Evolutionary conservation across 2,329 filamentous ascomycete genomes (phyloP), one percentile per base, ranked within the genome.

Genomic region (Arthrobotrys musiformis): DNA sequence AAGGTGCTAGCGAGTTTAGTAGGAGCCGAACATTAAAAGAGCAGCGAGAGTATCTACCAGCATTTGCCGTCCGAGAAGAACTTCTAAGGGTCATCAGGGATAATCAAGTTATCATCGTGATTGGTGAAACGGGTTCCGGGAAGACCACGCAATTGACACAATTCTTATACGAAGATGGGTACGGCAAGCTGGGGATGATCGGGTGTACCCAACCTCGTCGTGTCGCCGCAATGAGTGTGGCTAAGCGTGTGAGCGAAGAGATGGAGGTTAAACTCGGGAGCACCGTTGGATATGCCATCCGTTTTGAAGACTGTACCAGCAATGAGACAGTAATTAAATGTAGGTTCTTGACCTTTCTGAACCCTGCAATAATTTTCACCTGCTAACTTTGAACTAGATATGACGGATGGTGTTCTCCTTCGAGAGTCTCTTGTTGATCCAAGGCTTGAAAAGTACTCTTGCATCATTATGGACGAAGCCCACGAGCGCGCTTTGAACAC

Each of bases 381-480:
- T 61, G 60, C 79, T 80, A 78, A 81, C 68, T 68, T 35, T 73
- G 28, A n/a, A 52, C 13, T 79, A 86, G 85, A 99, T 84, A 97
- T 99, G 94, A 99, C 95, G 0, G 96, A 99, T 82, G 95, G 95
- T 85, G 93, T 99, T 22, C 86, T 99, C 50, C 88, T 99, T 33
- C 89, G 95, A 85, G 96, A 99, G 82, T 97, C 93, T 4, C 87
- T 99, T 9, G 94, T 93, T 75, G 94, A 98, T 83, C 89, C 91
- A 5, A 94, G 99, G 83, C 86, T 99, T 52, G 95, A 98, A 83
- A 92, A 93, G 79, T 99, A 99, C 83, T 97, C 94, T 13, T 97
- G 94, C 83, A 93, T 99, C 81, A 99, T 99, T 84, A 99, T 99
- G 95, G 95, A 99, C 82, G 95, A 99, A 85, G 96, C 95, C 3